Base-by-base conservation (phyloP, 1,139 yeast species). In the Yamadazyma blattariae region DNA sequence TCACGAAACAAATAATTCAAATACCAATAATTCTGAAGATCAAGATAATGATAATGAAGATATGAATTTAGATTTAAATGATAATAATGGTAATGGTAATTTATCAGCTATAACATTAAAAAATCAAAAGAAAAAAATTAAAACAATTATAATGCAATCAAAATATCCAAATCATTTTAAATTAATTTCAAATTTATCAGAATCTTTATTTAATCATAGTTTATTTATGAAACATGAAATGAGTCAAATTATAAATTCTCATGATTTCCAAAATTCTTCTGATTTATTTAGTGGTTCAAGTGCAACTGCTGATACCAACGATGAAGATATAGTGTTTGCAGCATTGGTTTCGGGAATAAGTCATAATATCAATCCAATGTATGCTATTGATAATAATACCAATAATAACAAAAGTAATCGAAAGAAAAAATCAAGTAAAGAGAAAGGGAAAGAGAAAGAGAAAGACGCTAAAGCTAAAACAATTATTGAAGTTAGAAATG, bases 401-500 rank as follows among this genome's bases (percentile, higher is more conserved):
- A 16, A 11, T 17, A 17, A 14, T 13, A 5, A 5, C 16, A 14
- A 4, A 12, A 9, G 7, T 35, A 7, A 14, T 9, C 10, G 23
- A 11, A 18, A 29, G 3, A 19, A 22, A 6, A 29, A 17, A 17
- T 20, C 30, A 9, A 9, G 12, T n/a, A 25, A 7, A 14, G 10
- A 5, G 5, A 22, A 30, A 9, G 7, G 12, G 14, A 25, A 7
- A 14, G 10, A 5, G 5, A 17, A 5, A 17, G 7, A 17, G 19
- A 17, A 17, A 3, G 22, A 20, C 7, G 25, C 35, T 30, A n/a
- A 6, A 11, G 26, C 7, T 10, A 37, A 44, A 21, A 43, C 59
- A 3, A 56, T 61, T 2, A 57, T 70, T 2, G 76, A 70, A 41
- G 64, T 69, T 0, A 46, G 76, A 29, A 70, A 70, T 48, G 75